A percentile compares a stretch with the other conserved stretches of the same genome.
Conservation (phyloP, 192 early-diverging fungal species). For the Geranomyces michiganensis region DNA sequence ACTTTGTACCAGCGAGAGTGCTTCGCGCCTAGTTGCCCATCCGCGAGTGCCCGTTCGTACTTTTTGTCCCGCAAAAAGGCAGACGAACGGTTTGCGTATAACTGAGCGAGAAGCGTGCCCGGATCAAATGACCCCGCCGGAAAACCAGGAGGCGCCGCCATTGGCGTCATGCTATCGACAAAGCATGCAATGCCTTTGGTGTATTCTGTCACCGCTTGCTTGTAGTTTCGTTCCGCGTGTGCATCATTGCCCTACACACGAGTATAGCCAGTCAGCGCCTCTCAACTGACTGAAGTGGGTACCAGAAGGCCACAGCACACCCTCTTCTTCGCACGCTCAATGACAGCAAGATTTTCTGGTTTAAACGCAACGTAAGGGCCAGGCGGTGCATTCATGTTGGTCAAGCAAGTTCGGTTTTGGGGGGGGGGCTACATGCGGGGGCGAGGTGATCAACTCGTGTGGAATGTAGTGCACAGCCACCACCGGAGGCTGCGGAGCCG, state of each 20-base stretch:
- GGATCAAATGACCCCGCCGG: background rate
- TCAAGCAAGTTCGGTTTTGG: too few species aligned
- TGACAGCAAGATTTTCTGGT: too few species aligned
- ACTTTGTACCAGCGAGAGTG: constrained; percentile 10
- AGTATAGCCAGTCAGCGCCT: too few species aligned
- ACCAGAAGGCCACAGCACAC: too few species aligned
- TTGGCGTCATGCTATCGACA: constrained; percentile 32
- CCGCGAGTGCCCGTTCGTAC: constrained; percentile 69
- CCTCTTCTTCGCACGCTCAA: too few species aligned
- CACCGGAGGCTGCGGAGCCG: too few species aligned
- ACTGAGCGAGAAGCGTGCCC: constrained; percentile 56
- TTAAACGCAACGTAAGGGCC: too few species aligned
- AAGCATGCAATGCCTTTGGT: constrained; percentile 79
- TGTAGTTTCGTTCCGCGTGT: constrained; percentile 70
- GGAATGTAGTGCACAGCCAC: too few species aligned
- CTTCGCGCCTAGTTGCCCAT: constrained; percentile 67
- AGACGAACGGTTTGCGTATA: constrained; percentile 77
- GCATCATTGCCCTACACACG: constrained; percentile 77
- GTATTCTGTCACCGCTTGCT: constrained; percentile 73
- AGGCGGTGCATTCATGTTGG: too few species aligned
- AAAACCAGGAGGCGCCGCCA: background rate
- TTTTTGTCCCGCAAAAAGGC: constrained; percentile 61
- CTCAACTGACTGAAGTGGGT: too few species aligned
- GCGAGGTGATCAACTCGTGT: too few species aligned
- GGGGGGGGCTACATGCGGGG: too few species aligned